phyloP scores from a whole-genome alignment of 768 basidiomycete species.

The Lyophyllum shimeji region DNA sequence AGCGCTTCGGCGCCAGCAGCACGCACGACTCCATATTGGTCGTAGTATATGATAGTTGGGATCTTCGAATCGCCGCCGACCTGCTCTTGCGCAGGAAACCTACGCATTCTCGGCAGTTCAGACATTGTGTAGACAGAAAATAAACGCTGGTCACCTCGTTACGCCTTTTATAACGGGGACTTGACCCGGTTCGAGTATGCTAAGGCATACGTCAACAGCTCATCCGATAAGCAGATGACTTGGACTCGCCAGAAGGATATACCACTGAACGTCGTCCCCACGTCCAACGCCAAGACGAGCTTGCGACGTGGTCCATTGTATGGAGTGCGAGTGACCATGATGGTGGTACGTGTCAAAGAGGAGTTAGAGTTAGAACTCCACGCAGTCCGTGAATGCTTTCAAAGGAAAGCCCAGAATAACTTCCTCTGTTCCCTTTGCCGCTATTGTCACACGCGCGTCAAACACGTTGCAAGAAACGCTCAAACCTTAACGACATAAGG shows the following conservation, averaged over 20 bases:
- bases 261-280: constrained; percentile 53
- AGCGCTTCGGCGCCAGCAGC: constrained; percentile 50
- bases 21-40: constrained; percentile 31
- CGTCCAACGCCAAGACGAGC: constrained; percentile 50
- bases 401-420: neutral
- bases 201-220: constrained; percentile 2
- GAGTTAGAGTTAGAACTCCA: neutral
- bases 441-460: constrained; percentile 7
- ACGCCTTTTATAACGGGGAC: constrained; percentile 38
- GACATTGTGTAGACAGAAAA: constrained; percentile 9
- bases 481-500: neutral
- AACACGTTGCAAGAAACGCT: constrained; percentile 11
- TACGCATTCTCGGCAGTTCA: constrained; percentile 14
- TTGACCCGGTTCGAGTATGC: constrained; percentile 35
- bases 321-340: constrained; percentile 27
- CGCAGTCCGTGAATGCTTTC: constrained; percentile 31
- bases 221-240: neutral
- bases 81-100: constrained; percentile 47
- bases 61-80: constrained; percentile 45
- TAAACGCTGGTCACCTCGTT: constrained; percentile 30
- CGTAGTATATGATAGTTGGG: constrained; percentile 47
- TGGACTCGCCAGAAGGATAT: constrained; percentile 38
- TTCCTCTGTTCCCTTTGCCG: neutral
- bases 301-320: constrained; percentile 41
- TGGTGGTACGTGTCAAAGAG: neutral